Percentiles rank a stretch among this genome's conserved stretches.
These are phyloP conservation scores for Aspergillus nanangensis DNA, from an alignment of 495 filamentous ascomycete species.

Conservation along the genomic window DNA sequence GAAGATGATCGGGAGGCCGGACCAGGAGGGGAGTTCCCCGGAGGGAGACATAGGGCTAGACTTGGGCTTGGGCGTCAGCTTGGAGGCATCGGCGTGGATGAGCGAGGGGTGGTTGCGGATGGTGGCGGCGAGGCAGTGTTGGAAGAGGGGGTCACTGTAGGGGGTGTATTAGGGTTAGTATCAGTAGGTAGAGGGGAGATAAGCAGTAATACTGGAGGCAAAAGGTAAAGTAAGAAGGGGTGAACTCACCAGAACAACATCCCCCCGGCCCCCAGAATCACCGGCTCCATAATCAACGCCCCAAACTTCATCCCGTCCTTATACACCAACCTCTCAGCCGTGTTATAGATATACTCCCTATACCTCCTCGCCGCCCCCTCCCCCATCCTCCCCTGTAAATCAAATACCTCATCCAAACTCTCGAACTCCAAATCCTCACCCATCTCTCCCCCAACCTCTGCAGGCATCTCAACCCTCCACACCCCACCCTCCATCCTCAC, in stretches of 20 bases:
- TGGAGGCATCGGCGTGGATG: constrained; percentile 4
- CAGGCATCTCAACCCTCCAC: constrained; percentile 59
- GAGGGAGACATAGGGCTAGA: too few relatives aligned
- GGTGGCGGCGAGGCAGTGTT: constrained; percentile 57
- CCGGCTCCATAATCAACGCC: constrained; percentile 68
- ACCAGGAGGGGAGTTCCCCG: constrained; percentile 46
- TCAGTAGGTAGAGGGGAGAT: background rate
- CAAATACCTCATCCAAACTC: constrained; percentile 55
- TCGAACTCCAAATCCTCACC: constrained; percentile 42
- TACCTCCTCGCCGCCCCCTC: constrained; percentile 44
- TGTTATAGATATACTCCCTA: constrained; percentile 50
- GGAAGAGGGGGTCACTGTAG: constrained; percentile 74
- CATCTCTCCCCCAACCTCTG: constrained; percentile 38
- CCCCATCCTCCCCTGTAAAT: constrained; percentile 45
- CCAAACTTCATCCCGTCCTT: constrained; percentile 62
- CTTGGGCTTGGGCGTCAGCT: background rate
- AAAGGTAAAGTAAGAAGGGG: background rate
- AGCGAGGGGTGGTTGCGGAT: constrained; percentile 53
- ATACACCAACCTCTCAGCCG: constrained; percentile 44
- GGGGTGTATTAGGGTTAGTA: background rate
- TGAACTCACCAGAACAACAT: constrained; percentile 70
- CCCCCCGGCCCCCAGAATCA: constrained; percentile 71
- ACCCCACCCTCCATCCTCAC: constrained; percentile 57
- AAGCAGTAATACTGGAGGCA: too few relatives aligned
- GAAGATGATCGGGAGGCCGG: constrained; percentile 67